Percentiles rank a stretch among this genome's conserved stretches.
Conservation (phyloP, 768 basidiomycete species). For the Paxillus rubicundulus region DNA sequence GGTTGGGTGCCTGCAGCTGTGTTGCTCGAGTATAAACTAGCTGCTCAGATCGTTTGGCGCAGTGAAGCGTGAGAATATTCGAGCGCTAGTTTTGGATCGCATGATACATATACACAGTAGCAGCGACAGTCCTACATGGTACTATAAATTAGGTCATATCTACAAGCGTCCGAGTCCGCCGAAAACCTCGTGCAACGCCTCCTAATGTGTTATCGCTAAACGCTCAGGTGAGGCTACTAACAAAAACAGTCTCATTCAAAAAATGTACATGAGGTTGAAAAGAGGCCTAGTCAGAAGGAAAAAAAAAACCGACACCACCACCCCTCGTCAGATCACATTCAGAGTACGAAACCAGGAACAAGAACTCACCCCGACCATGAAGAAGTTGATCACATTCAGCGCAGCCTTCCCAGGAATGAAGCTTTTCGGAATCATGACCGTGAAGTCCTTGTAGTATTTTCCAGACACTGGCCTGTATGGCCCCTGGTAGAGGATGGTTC, state of each 20-base stretch:
- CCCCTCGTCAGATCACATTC: not conserved
- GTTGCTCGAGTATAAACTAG: not conserved
- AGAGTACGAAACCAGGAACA: not conserved
- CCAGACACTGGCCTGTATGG: constrained; percentile 24
- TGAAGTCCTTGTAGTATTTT: constrained; percentile 31
- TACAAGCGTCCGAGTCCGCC: too few relatives aligned
- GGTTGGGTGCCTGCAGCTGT: not conserved
- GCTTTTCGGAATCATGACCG: constrained; percentile 26
- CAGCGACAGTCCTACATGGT: too few relatives aligned
- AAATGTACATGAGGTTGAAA: constrained; percentile 16
- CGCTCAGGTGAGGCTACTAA: constrained; percentile 2
- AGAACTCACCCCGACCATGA: constrained; percentile 41
- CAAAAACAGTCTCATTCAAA: constrained; percentile 20
- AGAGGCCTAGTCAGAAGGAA: constrained; percentile 2
- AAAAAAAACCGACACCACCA: not conserved
- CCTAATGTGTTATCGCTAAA: not conserved
- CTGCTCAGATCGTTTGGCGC: constrained; percentile 13
- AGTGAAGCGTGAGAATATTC: constrained; percentile 17
- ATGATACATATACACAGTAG: too few relatives aligned
- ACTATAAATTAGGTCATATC: too few relatives aligned
- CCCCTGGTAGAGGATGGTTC: constrained; percentile 36
- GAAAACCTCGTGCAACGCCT: not conserved
- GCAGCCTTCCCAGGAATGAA: constrained; percentile 31
- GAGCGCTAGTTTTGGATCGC: too few relatives aligned
- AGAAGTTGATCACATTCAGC: constrained; percentile 36